Evolutionary conservation across 2,329 filamentous ascomycete genomes (phyloP).

Genomic region (Phaeosphaeriaceae sp.): DNA sequence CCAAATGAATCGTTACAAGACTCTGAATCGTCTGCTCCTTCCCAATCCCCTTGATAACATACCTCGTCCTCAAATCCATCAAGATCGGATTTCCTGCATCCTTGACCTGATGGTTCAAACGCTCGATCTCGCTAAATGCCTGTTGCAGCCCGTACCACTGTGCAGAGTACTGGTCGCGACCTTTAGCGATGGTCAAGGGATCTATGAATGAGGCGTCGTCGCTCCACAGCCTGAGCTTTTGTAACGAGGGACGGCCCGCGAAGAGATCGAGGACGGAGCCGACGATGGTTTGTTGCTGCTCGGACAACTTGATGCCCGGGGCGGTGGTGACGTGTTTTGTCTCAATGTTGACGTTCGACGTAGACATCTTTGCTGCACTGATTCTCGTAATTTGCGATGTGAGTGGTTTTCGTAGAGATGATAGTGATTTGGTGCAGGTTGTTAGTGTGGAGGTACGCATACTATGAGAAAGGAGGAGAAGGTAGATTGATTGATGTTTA

Average conservation of each 20-base stretch:
- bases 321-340: slow-evolving; percentile 63
- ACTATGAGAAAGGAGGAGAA: neutral
- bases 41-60: slow-evolving; percentile 62
- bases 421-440: slow-evolving; percentile 22
- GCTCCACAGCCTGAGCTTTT: slow-evolving; percentile 67
- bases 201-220: slow-evolving; percentile 67
- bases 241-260: slow-evolving; percentile 65
- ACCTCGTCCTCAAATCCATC: slow-evolving; percentile 62
- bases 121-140: slow-evolving; percentile 66
- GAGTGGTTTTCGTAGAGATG: slow-evolving; percentile 25
- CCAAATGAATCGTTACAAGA: slow-evolving; percentile 57
- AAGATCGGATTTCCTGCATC: slow-evolving; percentile 66
- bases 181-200: slow-evolving; percentile 65
- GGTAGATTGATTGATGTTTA: neutral
- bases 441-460: slow-evolving; percentile 30
- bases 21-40: slow-evolving; percentile 61
- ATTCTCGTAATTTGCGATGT: slow-evolving; percentile 20
- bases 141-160: slow-evolving; percentile 68
- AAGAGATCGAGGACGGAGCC: slow-evolving; percentile 70
- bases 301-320: slow-evolving; percentile 59
- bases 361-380: slow-evolving; percentile 42
- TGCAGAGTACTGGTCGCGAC: slow-evolving; percentile 61
- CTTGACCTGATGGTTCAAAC: slow-evolving; percentile 62
- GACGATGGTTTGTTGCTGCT: slow-evolving; percentile 63
- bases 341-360: slow-evolving; percentile 56